Conservation (phyloP, 192 early-diverging fungal species). For the Coemansia sp. region DNA sequence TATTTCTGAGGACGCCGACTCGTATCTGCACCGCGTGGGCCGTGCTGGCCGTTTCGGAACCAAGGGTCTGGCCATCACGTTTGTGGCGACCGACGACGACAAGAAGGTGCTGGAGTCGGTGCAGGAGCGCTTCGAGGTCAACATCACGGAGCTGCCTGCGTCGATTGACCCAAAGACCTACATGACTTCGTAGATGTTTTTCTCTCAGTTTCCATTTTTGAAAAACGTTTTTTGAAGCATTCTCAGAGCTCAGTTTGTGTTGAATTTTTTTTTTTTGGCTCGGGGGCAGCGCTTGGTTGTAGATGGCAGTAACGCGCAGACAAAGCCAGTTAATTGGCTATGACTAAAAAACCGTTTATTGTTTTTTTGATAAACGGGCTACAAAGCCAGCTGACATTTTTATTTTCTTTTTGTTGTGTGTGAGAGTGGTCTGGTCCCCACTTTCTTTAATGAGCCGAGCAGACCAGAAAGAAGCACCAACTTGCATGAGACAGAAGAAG, state of each 20-base stretch:
- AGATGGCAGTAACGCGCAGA: no score
- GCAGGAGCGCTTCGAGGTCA: slow-evolving; percentile 94
- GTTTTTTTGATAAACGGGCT: background rate
- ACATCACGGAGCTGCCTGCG: slow-evolving; percentile 84
- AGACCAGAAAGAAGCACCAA: background rate
- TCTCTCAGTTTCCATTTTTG: background rate
- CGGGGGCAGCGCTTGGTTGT: no score
- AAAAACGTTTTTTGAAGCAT: no score
- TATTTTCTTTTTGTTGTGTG: background rate
- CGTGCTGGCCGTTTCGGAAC: slow-evolving; percentile 99
- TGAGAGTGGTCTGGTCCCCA: background rate
- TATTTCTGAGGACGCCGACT: slow-evolving; percentile 86
- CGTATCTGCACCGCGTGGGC: slow-evolving; percentile 95
- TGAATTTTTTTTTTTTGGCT: no score
- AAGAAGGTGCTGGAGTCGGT: slow-evolving; percentile 74
- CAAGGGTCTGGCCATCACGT: slow-evolving; percentile 95
- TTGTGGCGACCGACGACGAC: slow-evolving; percentile 85
- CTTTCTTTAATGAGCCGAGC: background rate
- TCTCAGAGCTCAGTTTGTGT: no score
- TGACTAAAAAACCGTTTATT: no score
- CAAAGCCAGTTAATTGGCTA: no score
- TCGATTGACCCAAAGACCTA: slow-evolving; percentile 83
- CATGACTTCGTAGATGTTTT: slow-evolving; percentile 57
- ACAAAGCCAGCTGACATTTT: background rate
- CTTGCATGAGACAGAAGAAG: background rate